Evolutionary conservation across 2,329 filamentous ascomycete species (phyloP), one percentile per base, ranked within the genome.

Genomic region (Emergomyces pasteurianus): DNA sequence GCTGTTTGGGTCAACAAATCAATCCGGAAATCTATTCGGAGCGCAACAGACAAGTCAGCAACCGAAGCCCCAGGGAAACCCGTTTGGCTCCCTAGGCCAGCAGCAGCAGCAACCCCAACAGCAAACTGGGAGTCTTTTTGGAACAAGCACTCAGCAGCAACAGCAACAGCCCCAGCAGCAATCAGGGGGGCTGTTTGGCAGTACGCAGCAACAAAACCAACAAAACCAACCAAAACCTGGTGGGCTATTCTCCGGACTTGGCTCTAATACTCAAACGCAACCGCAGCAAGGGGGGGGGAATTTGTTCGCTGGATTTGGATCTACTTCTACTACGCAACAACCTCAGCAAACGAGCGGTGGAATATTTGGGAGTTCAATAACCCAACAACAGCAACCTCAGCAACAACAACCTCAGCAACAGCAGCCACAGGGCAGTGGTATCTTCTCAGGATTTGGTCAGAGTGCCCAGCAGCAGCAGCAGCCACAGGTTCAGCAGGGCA

Each of bases 231-330:
- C n/a, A n/a, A n/a, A n/a, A n/a, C n/a, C n/a, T n/a, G 69, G 69
- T 38, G 72, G 73, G 40, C 42, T 79, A 4, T 80, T 80, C 62
- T 76, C 75, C 43, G 72, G 64, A 43, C 60, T 69, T 9, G 69
- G 65, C 49, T 62, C 65, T 62, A 67, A 69, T 62, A 73, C 73
- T 55, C 73, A 76, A 64, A 67, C 71, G 59, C 75, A 72, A 63
- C 74, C 69, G 63, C 75, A 73, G 59, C 72, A 73, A 61, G 68
- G 70, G 28, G 69, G 69, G 36, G 72, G 73, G 4, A 46, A 23
- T 46, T 50, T 79, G 5, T 80, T 80, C 62, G 76, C 75, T 40
- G 72, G 64, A 43, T 61, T 69, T 12, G 69, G 65, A 43, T 62
- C 65, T 63, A 67, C 63, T 65, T 67, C 70, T 61, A 72, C 73